Conservation (phyloP, 371 early-diverging fungal species). For the Sporodiniella umbellata region DNA sequence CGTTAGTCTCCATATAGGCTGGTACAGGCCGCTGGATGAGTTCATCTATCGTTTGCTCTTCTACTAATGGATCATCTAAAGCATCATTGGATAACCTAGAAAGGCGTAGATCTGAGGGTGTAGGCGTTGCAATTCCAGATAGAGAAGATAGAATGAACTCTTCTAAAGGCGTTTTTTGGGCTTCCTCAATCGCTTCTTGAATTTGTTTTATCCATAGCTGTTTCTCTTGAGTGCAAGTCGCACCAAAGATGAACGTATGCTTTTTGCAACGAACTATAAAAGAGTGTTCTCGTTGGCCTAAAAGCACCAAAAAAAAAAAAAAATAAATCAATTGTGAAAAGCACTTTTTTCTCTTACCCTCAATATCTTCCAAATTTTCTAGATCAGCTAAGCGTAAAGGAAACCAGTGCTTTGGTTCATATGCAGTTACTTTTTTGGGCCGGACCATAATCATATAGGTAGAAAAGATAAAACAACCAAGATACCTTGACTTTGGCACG, state of each 20-base stretch:
- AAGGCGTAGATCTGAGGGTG: conserved; percentile 11
- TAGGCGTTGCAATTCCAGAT: conserved; percentile 17
- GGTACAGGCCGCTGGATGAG: too few relatives aligned
- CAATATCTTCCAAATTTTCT: conserved; percentile 39
- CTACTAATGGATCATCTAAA: too few relatives aligned
- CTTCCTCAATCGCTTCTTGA: conserved; percentile 25
- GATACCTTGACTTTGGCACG: conserved; percentile 34
- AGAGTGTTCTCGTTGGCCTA: conserved; percentile 32
- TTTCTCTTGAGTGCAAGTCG: conserved; percentile 43
- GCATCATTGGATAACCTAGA: conserved; percentile 29
- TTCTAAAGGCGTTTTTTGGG: conserved; percentile 12
- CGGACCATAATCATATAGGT: conserved; percentile 51
- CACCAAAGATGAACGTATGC: conserved; percentile 42
- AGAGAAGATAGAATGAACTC: conserved; percentile 32
- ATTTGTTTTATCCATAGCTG: conserved; percentile 37
- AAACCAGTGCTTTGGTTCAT: conserved; percentile 61
- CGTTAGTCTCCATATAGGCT: too few relatives aligned
- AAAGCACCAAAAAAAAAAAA: too few relatives aligned
- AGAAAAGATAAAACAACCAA: conserved; percentile 56
- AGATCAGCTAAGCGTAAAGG: conserved; percentile 48
- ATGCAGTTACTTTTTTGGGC: conserved; percentile 48
- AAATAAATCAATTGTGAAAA: background rate
- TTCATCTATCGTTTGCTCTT: too few relatives aligned
- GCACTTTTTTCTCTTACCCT: too few relatives aligned
- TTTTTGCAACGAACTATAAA: conserved; percentile 41